Evolutionary conservation across 2,329 filamentous ascomycete species (phyloP).

Genomic region (Aspergillus floridensis): DNA sequence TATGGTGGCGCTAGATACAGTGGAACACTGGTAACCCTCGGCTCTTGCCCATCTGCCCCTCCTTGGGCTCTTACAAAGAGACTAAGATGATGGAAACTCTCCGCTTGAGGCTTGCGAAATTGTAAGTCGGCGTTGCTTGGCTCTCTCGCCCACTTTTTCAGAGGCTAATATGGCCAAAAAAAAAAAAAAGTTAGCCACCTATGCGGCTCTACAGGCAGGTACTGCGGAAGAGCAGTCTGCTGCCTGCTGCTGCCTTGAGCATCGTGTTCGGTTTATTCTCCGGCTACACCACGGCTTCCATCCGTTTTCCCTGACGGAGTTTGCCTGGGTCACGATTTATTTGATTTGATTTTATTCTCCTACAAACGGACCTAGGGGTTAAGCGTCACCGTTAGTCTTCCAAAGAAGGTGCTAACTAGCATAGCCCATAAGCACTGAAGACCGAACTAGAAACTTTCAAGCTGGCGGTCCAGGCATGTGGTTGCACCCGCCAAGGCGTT

Average conservation of each 20-base stretch:
- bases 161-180: neutral
- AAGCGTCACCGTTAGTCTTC: conserved; percentile 12
- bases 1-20: neutral
- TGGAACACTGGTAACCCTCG: neutral
- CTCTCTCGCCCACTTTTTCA: neutral
- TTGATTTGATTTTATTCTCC: too few species aligned
- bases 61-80: neutral
- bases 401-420: conserved; percentile 24
- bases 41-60: neutral
- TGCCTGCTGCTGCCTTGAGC: conserved; percentile 8
- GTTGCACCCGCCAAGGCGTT: conserved; percentile 9
- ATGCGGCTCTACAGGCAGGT: conserved; percentile 1
- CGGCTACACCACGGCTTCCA: neutral
- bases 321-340: neutral
- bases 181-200: neutral
- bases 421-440: neutral
- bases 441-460: neutral
- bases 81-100: neutral
- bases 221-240: neutral
- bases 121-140: neutral
- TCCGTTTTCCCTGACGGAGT: conserved; percentile 1
- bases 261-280: neutral
- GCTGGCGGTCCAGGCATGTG: neutral
- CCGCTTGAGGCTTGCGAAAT: neutral
- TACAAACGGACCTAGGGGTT: neutral